Evolutionary conservation across 768 basidiomycete genomes (phyloP).

Genomic region (Mycena capillaripes): DNA sequence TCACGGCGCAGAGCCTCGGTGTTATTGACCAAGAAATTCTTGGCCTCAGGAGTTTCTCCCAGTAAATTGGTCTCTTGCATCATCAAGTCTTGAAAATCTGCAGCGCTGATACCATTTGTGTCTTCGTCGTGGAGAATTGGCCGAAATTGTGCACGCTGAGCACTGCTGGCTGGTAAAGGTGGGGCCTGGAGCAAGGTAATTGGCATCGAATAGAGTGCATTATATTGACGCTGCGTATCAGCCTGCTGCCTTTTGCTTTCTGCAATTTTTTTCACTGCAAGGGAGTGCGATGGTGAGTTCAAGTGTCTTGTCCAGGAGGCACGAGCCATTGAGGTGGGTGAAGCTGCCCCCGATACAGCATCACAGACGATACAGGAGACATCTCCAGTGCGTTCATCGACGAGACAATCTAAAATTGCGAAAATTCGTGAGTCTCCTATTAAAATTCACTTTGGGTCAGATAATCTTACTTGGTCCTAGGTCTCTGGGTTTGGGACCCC

Average conservation of each 20-base stretch:
- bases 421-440: neutral
- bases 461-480: neutral
- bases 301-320: neutral
- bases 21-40: neutral
- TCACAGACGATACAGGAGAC: constrained; percentile 3
- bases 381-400: neutral
- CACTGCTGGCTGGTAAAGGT: neutral
- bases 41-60: neutral
- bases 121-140: constrained; percentile 13
- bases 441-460: neutral
- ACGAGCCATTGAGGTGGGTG: neutral
- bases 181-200: neutral
- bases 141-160: neutral
- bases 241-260: neutral
- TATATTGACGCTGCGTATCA: neutral
- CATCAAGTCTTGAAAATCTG: constrained; percentile 7
- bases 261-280: neutral
- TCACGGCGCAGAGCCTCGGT: neutral
- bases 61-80: neutral
- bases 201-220: neutral
- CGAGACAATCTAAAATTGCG: neutral
- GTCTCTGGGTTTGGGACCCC: constrained; percentile 4
- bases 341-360: neutral
- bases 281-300: neutral
- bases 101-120: neutral